These are phyloP conservation scores for Hanseniaspora occidentalis DNA, from an alignment of 805 yeast species.

Conservation along the genomic window DNA sequence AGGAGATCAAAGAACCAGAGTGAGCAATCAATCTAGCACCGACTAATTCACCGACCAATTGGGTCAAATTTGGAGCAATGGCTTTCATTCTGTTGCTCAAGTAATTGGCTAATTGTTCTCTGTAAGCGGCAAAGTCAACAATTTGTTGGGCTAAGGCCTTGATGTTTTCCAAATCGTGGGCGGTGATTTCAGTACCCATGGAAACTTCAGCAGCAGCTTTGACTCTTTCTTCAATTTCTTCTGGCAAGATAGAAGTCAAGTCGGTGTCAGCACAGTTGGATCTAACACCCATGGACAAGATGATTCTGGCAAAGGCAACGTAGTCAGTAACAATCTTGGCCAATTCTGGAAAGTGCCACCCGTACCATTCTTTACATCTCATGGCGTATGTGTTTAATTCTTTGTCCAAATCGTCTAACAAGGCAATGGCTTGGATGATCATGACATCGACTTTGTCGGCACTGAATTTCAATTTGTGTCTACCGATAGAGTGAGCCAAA, in stretches of 20 bases:
- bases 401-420: slow-evolving; percentile 92
- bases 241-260: slow-evolving; percentile 82
- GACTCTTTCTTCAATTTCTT: slow-evolving; percentile 82
- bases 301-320: slow-evolving; percentile 89
- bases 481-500: slow-evolving; percentile 96
- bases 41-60: slow-evolving; percentile 92
- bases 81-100: slow-evolving; percentile 94
- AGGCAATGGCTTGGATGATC: slow-evolving; percentile 98
- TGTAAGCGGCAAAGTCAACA: slow-evolving; percentile 88
- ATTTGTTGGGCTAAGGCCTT: slow-evolving; percentile 89
- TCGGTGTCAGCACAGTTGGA: slow-evolving; percentile 85
- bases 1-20: slow-evolving; percentile 85
- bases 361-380: slow-evolving; percentile 99
- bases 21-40: slow-evolving; percentile 98
- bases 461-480: slow-evolving; percentile 93
- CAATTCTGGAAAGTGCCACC: slow-evolving; percentile 99
- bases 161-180: slow-evolving; percentile 77
- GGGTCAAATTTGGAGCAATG: slow-evolving; percentile 94
- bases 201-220: slow-evolving; percentile 97
- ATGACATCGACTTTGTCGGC: slow-evolving; percentile 98
- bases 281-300: slow-evolving; percentile 88
- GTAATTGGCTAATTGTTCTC: slow-evolving; percentile 91
- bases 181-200: slow-evolving; percentile 98
- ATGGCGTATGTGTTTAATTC: slow-evolving; percentile 96
- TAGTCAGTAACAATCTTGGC: slow-evolving; percentile 95